Conservation (phyloP, 139 green algal species). For the Coelastrella sp. region DNA sequence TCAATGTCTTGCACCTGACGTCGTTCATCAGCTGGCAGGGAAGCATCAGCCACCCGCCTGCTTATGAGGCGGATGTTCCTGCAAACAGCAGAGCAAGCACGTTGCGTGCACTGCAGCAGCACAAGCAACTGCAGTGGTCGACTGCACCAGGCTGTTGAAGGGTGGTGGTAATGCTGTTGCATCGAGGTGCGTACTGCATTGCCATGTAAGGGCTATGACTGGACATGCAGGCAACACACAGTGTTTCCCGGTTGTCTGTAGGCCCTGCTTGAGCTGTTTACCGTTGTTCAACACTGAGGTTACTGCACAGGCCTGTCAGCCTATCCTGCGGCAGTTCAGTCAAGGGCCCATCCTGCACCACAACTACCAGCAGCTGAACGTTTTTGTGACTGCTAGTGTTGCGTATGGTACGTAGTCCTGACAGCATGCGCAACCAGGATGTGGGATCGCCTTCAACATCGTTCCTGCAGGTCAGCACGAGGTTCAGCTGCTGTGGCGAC, state of each 20-base stretch:
- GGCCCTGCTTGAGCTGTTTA: background rate
- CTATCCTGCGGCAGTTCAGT: slow-evolving; percentile 37
- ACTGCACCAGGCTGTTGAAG: too few relatives aligned
- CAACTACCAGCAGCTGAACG: slow-evolving; percentile 27
- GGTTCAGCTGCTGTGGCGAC: too few relatives aligned
- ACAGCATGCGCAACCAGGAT: slow-evolving; percentile 40
- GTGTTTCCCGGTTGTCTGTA: background rate
- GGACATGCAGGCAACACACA: background rate
- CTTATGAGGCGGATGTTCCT: slow-evolving; percentile 29
- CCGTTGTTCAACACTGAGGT: slow-evolving; percentile 13
- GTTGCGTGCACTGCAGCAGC: too few relatives aligned
- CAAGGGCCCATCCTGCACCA: slow-evolving; percentile 42
- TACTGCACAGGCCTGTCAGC: slow-evolving; percentile 35
- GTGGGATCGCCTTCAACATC: slow-evolving; percentile 42
- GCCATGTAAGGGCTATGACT: too few relatives aligned
- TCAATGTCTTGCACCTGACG: background rate
- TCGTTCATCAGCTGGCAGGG: background rate
- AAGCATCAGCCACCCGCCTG: background rate
- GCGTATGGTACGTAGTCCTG: slow-evolving; percentile 7
- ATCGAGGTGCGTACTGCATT: too few relatives aligned
- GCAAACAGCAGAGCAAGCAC: background rate
- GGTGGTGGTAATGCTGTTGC: too few relatives aligned
- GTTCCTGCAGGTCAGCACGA: slow-evolving; percentile 33
- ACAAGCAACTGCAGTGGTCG: too few relatives aligned
- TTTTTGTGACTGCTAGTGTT: slow-evolving; percentile 17